phyloP scores from a whole-genome alignment of 83 land plant genomes.

The Picea mariana region DNA sequence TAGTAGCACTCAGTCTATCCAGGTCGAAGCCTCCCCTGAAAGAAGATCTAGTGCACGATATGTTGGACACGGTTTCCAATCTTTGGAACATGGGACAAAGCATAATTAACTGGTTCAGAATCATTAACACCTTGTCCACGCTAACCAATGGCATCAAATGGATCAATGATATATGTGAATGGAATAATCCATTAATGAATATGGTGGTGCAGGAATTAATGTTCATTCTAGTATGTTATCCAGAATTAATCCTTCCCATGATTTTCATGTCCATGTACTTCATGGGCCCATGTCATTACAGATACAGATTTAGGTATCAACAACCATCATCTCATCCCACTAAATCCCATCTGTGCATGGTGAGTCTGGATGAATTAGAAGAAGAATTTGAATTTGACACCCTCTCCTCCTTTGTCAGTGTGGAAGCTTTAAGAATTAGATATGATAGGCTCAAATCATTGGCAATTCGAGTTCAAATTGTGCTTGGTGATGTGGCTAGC shows the following conservation, averaged over 20 bases:
- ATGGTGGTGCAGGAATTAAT: constrained; percentile 76
- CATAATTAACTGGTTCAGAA: not conserved
- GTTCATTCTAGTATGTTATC: constrained; percentile 85
- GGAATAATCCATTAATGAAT: constrained; percentile 81
- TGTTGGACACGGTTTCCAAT: constrained; percentile 24
- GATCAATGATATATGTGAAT: constrained; percentile 64
- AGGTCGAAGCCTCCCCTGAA: not conserved
- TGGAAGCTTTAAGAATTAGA: constrained; percentile 41
- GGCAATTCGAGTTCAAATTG: constrained; percentile 71
- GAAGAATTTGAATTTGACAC: constrained; percentile 17
- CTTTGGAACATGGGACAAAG: constrained; percentile 26
- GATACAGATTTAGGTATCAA: constrained; percentile 21
- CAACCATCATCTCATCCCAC: constrained; percentile 54
- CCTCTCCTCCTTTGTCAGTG: not conserved
- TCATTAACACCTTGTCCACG: constrained; percentile 31
- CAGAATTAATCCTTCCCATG: constrained; percentile 28
- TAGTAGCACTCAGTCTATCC: constrained; percentile 11
- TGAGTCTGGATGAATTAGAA: constrained; percentile 56
- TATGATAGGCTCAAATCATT: constrained; percentile 14
- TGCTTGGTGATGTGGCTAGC: constrained; percentile 33
- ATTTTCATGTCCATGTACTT: constrained; percentile 51
- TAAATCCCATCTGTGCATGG: constrained; percentile 64
- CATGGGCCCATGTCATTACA: constrained; percentile 60
- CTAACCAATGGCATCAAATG: constrained; percentile 27
- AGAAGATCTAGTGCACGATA: not conserved